Percentiles rank a stretch among this genome's conserved stretches.
These are phyloP conservation scores for Rhizopogon vinicolor DNA, from an alignment of 768 basidiomycete genomes.

Conservation along the genomic window DNA sequence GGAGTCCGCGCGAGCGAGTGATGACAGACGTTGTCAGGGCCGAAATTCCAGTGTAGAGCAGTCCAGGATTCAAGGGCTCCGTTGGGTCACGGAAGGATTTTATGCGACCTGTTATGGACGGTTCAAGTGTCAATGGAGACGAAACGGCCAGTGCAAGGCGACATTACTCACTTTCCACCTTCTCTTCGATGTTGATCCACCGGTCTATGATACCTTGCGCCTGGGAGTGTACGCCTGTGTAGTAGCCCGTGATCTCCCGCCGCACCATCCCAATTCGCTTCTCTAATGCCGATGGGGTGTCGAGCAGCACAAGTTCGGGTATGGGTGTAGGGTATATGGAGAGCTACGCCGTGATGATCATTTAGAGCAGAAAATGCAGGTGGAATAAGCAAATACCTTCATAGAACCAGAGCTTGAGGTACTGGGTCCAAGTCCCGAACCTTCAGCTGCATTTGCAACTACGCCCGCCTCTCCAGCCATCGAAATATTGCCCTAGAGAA, in stretches of 20 bases:
- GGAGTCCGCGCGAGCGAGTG: constrained; percentile 69
- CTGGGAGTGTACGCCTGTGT: constrained; percentile 52
- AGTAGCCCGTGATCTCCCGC: constrained; percentile 49
- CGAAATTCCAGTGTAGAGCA: constrained; percentile 86
- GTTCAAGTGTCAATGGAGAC: background rate
- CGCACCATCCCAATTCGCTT: constrained; percentile 70
- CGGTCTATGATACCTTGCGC: constrained; percentile 70
- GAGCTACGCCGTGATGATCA: constrained; percentile 42
- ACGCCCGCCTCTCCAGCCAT: background rate
- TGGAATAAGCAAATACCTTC: background rate
- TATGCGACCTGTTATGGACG: constrained; percentile 53
- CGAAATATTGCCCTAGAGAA: too few species aligned
- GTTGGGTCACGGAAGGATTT: constrained; percentile 77
- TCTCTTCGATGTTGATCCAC: constrained; percentile 85
- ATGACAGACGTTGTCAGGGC: constrained; percentile 87
- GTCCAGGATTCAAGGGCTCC: constrained; percentile 84
- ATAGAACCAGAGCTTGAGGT: background rate
- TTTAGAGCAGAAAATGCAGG: background rate
- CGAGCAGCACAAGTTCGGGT: constrained; percentile 65
- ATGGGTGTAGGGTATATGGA: constrained; percentile 74
- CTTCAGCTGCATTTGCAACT: background rate
- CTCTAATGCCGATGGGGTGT: constrained; percentile 72
- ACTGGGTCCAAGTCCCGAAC: background rate
- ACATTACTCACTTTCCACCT: constrained; percentile 72
- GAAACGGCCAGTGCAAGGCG: background rate